Evolutionary conservation across 306 rosid genomes (phyloP).

Genomic region (Adenanthera pavonina): DNA sequence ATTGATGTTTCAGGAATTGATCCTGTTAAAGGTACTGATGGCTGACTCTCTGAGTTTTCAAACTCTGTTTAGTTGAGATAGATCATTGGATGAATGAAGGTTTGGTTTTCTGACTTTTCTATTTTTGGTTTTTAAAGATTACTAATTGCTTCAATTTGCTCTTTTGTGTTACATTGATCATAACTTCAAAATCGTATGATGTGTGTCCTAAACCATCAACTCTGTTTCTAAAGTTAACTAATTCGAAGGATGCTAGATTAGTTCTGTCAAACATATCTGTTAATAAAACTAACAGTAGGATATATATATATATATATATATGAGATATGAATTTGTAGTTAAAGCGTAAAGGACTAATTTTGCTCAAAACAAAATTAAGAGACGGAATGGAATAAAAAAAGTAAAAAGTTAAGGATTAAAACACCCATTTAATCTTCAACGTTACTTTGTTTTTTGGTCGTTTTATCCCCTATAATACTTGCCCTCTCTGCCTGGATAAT

Average conservation of each 20-base stretch:
- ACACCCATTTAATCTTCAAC: too few relatives aligned
- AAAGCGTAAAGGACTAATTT: background rate
- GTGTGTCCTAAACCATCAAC: background rate
- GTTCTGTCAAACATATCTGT: background rate
- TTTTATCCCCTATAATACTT: background rate
- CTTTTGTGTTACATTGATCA: background rate
- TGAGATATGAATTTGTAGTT: background rate
- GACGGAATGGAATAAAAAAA: background rate
- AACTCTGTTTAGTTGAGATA: background rate
- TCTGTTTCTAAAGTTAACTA: background rate
- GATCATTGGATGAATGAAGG: background rate
- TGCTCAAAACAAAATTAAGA: background rate
- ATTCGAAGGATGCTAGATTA: background rate
- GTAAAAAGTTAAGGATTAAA: too few relatives aligned
- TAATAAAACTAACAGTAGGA: background rate
- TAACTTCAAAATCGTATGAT: background rate
- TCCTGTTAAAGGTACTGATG: constrained; percentile 75
- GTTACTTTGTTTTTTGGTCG: too few relatives aligned
- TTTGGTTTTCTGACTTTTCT: background rate
- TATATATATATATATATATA: too few relatives aligned
- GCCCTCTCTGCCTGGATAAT: background rate
- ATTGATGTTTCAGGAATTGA: constrained; percentile 62
- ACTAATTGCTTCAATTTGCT: background rate
- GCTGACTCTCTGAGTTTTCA: background rate
- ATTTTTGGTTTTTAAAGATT: background rate